Conservation (phyloP, 2,329 filamentous ascomycete genomes). For the Arthrinium puccinioides region DNA sequence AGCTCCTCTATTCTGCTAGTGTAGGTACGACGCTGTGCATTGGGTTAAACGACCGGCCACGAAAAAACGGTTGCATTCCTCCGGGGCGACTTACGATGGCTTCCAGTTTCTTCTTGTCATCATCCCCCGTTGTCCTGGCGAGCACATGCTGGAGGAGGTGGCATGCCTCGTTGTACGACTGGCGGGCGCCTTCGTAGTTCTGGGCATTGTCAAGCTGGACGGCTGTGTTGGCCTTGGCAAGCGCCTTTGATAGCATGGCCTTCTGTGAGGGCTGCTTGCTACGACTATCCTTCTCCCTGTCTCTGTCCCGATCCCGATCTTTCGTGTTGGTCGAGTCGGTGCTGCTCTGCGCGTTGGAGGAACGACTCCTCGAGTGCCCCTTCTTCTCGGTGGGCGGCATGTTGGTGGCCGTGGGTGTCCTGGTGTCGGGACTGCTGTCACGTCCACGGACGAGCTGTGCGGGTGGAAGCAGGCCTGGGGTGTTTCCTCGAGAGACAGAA, state of each 20-base stretch:
- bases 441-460: slow-evolving; percentile 17
- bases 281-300: slow-evolving; percentile 25
- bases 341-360: slow-evolving; percentile 36
- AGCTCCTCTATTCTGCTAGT: slow-evolving; percentile 84
- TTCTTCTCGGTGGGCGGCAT: slow-evolving; percentile 19
- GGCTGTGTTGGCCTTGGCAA: slow-evolving; percentile 93
- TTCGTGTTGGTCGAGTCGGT: slow-evolving; percentile 24
- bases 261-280: slow-evolving; percentile 63
- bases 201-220: slow-evolving; percentile 94
- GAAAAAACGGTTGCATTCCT: no score
- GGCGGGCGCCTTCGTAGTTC: slow-evolving; percentile 85
- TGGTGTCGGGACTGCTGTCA: no score
- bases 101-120: slow-evolving; percentile 85
- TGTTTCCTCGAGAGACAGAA: slow-evolving; percentile 12
- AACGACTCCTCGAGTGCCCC: slow-evolving; percentile 39
- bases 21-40: slow-evolving; percentile 86
- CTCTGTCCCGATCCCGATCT: background rate
- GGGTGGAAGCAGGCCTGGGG: slow-evolving; percentile 14
- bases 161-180: slow-evolving; percentile 88
- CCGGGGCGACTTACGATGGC: no score
- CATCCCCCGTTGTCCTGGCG: slow-evolving; percentile 71
- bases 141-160: slow-evolving; percentile 82
- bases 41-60: no score
- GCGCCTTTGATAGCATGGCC: slow-evolving; percentile 89
- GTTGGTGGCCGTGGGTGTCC: slow-evolving; percentile 19